These are phyloP conservation scores for Lactarius trivialis DNA, from an alignment of 768 basidiomycete genomes.

Conservation along the genomic window DNA sequence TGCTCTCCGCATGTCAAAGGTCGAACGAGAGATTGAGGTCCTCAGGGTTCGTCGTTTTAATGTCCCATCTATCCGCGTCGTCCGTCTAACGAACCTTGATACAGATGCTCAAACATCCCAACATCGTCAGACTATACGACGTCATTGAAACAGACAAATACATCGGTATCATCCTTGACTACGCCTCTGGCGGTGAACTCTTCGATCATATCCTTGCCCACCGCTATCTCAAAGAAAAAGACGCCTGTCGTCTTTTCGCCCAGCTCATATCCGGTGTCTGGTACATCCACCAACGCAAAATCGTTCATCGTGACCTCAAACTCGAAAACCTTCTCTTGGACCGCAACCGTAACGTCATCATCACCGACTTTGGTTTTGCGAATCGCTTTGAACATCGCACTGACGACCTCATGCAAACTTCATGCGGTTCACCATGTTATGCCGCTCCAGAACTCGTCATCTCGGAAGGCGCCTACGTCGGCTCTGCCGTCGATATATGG, in stretches of 20 bases:
- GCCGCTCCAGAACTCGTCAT: slow-evolving; percentile 98
- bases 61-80: slow-evolving; percentile 2
- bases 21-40: slow-evolving; percentile 96
- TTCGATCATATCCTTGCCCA: slow-evolving; percentile 99
- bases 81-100: slow-evolving; percentile 17
- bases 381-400: slow-evolving; percentile 90
- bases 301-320: slow-evolving; percentile 98
- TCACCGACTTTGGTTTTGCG: slow-evolving; percentile 99
- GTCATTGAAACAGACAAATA: slow-evolving; percentile 99
- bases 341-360: slow-evolving; percentile 95
- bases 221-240: slow-evolving; percentile 88
- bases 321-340: slow-evolving; percentile 97
- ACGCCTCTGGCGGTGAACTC: slow-evolving; percentile 95
- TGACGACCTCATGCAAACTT: slow-evolving; percentile 98
- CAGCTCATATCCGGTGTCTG: slow-evolving; percentile 98
- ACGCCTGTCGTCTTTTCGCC: slow-evolving; percentile 92
- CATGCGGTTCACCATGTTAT: slow-evolving; percentile 95
- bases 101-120: slow-evolving; percentile 91
- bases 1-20: slow-evolving; percentile 82
- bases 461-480: slow-evolving; percentile 93
- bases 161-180: slow-evolving; percentile 98
- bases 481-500: slow-evolving; percentile 98
- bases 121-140: slow-evolving; percentile 96
- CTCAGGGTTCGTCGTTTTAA: slow-evolving; percentile 59
- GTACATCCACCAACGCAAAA: slow-evolving; percentile 99